Percentiles rank a stretch among this genome's conserved stretches.
Evolutionary conservation across 805 yeast genomes (phyloP).

Genomic region (Metschnikowia reukaufii): DNA sequence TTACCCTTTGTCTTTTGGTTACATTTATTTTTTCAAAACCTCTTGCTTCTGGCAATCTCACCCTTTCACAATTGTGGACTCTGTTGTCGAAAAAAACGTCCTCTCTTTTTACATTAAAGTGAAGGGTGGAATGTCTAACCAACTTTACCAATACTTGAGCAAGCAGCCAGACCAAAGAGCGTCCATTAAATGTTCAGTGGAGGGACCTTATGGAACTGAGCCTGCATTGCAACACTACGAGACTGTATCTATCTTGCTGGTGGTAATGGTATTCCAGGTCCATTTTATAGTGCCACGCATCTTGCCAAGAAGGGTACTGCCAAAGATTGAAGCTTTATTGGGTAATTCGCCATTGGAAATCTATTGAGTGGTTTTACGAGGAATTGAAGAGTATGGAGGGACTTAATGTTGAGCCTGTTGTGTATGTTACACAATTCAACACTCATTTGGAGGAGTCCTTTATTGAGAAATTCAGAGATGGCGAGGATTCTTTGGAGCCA

Average conservation of each 20-base stretch:
- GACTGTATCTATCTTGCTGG: slow-evolving; percentile 57
- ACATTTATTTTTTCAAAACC: slow-evolving; percentile 54
- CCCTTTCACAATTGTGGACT: slow-evolving; percentile 62
- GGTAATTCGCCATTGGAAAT: slow-evolving; percentile 41
- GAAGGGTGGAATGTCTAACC: slow-evolving; percentile 59
- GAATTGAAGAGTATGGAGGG: slow-evolving; percentile 36
- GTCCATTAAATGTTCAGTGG: slow-evolving; percentile 46
- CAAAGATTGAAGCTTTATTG: slow-evolving; percentile 32
- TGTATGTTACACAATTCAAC: slow-evolving; percentile 30
- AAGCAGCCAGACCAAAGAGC: slow-evolving; percentile 33
- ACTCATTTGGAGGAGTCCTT: slow-evolving; percentile 20
- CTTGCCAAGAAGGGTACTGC: slow-evolving; percentile 19
- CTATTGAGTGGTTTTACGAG: slow-evolving; percentile 40
- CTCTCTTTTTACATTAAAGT: slow-evolving; percentile 48
- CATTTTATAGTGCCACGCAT: slow-evolving; percentile 44
- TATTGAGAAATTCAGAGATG: slow-evolving; percentile 11
- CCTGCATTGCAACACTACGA: slow-evolving; percentile 49
- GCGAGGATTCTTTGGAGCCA: slow-evolving; percentile 9
- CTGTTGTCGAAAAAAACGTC: slow-evolving; percentile 40
- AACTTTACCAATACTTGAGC: slow-evolving; percentile 32
- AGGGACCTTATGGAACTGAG: slow-evolving; percentile 60
- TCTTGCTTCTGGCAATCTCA: slow-evolving; percentile 67
- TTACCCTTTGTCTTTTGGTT: slow-evolving; percentile 57
- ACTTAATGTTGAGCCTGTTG: slow-evolving; percentile 35
- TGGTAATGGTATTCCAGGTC: slow-evolving; percentile 65